Evolutionary conservation across 1,139 yeast species (phyloP).

Genomic region (Meyerozyma carpophila): DNA sequence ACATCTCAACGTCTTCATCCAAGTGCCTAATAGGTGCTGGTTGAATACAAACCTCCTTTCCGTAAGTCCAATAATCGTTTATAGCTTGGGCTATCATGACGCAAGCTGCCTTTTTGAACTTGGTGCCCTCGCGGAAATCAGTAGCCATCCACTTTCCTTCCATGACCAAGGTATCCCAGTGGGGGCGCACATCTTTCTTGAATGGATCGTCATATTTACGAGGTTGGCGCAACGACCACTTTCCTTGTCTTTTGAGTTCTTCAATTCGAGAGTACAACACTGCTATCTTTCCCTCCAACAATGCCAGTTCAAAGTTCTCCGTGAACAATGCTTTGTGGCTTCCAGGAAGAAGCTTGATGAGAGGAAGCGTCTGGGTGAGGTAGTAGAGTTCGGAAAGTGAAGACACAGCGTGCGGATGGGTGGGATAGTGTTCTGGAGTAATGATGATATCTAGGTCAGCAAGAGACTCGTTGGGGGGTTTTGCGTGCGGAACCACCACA

Average conservation of each 20-base stretch:
- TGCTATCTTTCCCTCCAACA: slow-evolving; percentile 89
- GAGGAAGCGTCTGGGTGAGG: slow-evolving; percentile 81
- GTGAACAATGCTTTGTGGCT: slow-evolving; percentile 85
- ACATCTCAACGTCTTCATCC: slow-evolving; percentile 6
- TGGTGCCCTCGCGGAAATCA: slow-evolving; percentile 69
- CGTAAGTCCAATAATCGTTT: slow-evolving; percentile 71
- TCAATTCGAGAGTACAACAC: slow-evolving; percentile 92
- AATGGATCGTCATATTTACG: slow-evolving; percentile 66
- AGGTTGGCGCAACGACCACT: slow-evolving; percentile 93
- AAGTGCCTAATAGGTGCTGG: slow-evolving; percentile 29
- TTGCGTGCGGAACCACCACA: slow-evolving; percentile 7
- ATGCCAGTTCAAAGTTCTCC: slow-evolving; percentile 76
- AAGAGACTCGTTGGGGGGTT: neutral
- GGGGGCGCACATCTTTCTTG: slow-evolving; percentile 35
- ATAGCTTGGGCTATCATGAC: slow-evolving; percentile 66
- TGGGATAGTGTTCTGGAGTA: slow-evolving; percentile 42
- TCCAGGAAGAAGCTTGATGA: slow-evolving; percentile 73
- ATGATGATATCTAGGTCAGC: slow-evolving; percentile 33
- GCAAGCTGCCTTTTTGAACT: slow-evolving; percentile 67
- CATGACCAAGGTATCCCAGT: slow-evolving; percentile 70
- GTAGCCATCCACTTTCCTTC: slow-evolving; percentile 85
- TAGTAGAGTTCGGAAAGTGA: slow-evolving; percentile 84
- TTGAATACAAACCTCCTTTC: slow-evolving; percentile 62
- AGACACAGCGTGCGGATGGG: slow-evolving; percentile 39
- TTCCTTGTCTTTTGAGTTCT: slow-evolving; percentile 78